Evolutionary conservation across 192 early-diverging fungal genomes (phyloP).

Genomic region (Rhizophagus prolifer): DNA sequence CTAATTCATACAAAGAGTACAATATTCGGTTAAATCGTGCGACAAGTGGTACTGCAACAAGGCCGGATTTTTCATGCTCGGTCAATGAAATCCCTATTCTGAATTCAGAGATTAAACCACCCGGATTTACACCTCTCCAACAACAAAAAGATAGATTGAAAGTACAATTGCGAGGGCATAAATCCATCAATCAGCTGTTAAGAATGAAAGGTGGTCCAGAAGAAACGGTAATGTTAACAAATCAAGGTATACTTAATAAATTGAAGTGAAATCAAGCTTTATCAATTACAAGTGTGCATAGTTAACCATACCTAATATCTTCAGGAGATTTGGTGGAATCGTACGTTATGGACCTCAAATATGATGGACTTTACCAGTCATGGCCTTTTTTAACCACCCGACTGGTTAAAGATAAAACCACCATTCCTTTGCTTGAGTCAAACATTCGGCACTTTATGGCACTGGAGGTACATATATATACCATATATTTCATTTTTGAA

Average conservation of each 20-base stretch:
- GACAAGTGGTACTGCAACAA: background rate
- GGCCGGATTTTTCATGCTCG: slow-evolving; percentile 26
- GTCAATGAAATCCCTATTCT: slow-evolving; percentile 20
- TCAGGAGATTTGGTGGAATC: slow-evolving; percentile 28
- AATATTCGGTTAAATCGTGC: slow-evolving; percentile 15
- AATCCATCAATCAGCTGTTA: slow-evolving; percentile 30
- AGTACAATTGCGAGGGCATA: slow-evolving; percentile 14
- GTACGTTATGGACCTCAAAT: slow-evolving; percentile 15
- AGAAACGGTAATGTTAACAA: slow-evolving; percentile 22
- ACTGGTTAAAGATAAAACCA: background rate
- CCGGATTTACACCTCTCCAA: slow-evolving; percentile 19
- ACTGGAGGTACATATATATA: slow-evolving; percentile 2
- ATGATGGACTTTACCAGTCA: slow-evolving; percentile 15
- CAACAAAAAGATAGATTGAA: slow-evolving; percentile 23
- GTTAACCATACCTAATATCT: background rate
- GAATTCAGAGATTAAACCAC: slow-evolving; percentile 20
- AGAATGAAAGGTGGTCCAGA: slow-evolving; percentile 23
- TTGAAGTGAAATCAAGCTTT: too few relatives aligned
- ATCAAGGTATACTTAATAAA: slow-evolving; percentile 25
- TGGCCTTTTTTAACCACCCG: background rate
- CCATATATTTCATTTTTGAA: background rate
- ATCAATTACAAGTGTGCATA: too few relatives aligned
- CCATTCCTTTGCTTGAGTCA: background rate
- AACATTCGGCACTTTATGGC: background rate
- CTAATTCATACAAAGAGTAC: slow-evolving; percentile 3